Conservation (phyloP, 1,284 basidiomycete genomes). For the Ustilago nuda region DNA sequence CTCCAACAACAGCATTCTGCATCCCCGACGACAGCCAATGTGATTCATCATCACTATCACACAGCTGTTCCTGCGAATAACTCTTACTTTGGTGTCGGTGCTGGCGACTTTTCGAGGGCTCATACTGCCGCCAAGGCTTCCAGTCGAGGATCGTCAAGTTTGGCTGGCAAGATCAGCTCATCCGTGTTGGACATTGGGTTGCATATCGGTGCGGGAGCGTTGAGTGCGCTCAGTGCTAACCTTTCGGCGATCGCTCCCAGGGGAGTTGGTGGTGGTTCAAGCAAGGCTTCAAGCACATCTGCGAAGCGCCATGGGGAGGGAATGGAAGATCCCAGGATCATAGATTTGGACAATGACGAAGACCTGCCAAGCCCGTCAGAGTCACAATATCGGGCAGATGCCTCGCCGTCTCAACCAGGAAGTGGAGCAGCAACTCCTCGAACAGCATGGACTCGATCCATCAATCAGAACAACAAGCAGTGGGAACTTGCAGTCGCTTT, state of each 20-base stretch:
- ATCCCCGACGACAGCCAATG: conserved; percentile 9
- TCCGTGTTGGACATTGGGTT: conserved; percentile 41
- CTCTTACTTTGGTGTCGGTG: conserved; percentile 14
- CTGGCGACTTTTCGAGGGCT: conserved; percentile 24
- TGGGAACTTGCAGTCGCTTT: conserved; percentile 56
- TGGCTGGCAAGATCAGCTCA: conserved; percentile 43
- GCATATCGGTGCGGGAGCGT: conserved; percentile 44
- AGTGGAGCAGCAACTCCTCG: conserved; percentile 32
- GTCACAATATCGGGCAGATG: background rate
- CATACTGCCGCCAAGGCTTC: conserved; percentile 41
- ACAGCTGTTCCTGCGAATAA: conserved; percentile 9
- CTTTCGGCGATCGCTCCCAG: conserved; percentile 40
- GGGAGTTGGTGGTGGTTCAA: background rate
- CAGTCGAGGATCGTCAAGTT: background rate
- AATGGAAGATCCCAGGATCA: conserved; percentile 34
- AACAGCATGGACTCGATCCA: conserved; percentile 35
- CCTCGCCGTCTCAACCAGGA: conserved; percentile 14
- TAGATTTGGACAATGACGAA: conserved; percentile 43
- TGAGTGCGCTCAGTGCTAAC: conserved; percentile 39
- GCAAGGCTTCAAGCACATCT: background rate
- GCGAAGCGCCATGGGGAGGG: background rate
- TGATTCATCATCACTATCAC: conserved; percentile 50
- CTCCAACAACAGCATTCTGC: conserved; percentile 11
- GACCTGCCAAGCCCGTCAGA: conserved; percentile 11
- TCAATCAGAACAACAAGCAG: conserved; percentile 48